These are phyloP conservation scores for Diplodia scrobiculata DNA, from an alignment of 2,329 filamentous ascomycete genomes.

Conservation along the genomic window DNA sequence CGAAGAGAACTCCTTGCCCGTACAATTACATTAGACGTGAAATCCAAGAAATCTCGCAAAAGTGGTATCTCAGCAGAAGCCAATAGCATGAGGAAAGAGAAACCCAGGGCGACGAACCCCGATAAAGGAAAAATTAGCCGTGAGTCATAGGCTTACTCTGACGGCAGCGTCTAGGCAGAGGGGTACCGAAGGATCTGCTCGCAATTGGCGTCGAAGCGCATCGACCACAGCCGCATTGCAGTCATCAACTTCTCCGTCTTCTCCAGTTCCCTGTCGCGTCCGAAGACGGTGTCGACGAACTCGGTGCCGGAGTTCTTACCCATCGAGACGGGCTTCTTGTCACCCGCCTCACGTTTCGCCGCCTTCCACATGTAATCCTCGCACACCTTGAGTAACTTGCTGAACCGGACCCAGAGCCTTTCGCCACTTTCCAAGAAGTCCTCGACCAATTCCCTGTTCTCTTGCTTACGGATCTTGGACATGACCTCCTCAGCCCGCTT, in stretches of 20 bases:
- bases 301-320: constrained; percentile 91
- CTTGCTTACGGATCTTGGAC: constrained; percentile 68
- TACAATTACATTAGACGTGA: constrained; percentile 19
- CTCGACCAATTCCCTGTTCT: constrained; percentile 78
- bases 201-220: constrained; percentile 94
- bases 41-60: constrained; percentile 19
- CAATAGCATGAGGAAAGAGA: constrained; percentile 13
- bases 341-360: constrained; percentile 28
- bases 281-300: constrained; percentile 95
- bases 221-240: constrained; percentile 81
- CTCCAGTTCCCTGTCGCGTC: constrained; percentile 83
- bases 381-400: constrained; percentile 83
- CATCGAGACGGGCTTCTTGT: constrained; percentile 51
- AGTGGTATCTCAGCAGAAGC: constrained; percentile 28
- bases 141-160: constrained; percentile 21
- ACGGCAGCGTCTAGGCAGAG: constrained; percentile 28
- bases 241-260: constrained; percentile 93
- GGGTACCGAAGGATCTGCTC: constrained; percentile 75
- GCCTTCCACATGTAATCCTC: constrained; percentile 82
- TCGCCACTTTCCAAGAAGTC: constrained; percentile 91
- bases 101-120: background rate
- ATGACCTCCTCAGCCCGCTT: constrained; percentile 83
- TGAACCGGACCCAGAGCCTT: constrained; percentile 80
- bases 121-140: background rate
- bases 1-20: background rate